phyloP scores from a whole-genome alignment of 768 basidiomycete species.

The Rhodocollybia butyracea region DNA sequence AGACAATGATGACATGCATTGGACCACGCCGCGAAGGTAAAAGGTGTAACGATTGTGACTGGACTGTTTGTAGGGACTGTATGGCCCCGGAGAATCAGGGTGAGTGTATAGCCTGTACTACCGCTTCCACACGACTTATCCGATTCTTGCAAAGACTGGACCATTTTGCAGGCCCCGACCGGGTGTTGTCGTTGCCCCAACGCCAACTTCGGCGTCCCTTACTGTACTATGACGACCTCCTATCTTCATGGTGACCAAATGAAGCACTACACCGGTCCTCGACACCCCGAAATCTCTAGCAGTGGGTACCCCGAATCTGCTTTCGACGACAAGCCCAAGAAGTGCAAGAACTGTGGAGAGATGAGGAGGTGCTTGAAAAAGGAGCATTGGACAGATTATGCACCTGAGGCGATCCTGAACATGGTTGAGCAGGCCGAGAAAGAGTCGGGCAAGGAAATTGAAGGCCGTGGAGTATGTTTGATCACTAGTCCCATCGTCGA shows the following conservation, averaged over 20 bases:
- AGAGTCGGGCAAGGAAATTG: too few species aligned
- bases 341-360: neutral
- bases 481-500: too few species aligned
- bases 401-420: too few species aligned
- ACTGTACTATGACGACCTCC: neutral
- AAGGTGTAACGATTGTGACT: neutral
- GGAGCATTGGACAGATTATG: neutral
- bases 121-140: neutral
- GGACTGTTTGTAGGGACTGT: neutral
- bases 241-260: neutral
- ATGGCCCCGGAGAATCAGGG: neutral
- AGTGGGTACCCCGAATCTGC: neutral
- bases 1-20: neutral
- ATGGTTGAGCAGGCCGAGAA: too few species aligned
- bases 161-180: neutral
- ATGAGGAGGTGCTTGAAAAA: neutral
- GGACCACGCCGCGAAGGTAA: neutral
- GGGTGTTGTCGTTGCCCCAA: neutral
- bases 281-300: neutral
- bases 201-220: neutral
- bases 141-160: neutral
- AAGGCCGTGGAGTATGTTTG: too few species aligned
- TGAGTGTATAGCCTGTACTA: neutral
- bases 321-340: neutral
- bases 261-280: neutral